phyloP scores from a whole-genome alignment of 2,329 filamentous ascomycete species.

The Calonectria honghensis region DNA sequence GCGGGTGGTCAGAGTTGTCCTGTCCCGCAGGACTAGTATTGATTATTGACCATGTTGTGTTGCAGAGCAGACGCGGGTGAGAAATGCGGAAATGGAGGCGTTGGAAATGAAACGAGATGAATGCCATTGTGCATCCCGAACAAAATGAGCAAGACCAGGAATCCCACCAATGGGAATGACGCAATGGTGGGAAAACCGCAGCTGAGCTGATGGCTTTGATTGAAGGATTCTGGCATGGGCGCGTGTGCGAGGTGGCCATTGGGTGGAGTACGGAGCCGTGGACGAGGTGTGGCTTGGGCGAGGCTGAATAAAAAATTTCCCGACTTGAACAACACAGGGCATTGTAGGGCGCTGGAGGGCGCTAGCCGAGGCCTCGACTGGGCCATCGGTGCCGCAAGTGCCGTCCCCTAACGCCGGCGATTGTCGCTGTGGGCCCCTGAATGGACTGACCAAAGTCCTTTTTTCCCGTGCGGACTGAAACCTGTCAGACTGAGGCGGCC shows the following conservation, averaged over 20 bases:
- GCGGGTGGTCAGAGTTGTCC: not conserved
- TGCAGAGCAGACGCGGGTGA: not conserved
- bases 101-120: slow-evolving; percentile 1
- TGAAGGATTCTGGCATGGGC: slow-evolving; percentile 8
- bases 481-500: slow-evolving; percentile 1
- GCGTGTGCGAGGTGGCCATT: not conserved
- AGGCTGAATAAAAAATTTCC: slow-evolving; percentile 19
- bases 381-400: slow-evolving; percentile 12
- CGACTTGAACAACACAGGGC: not conserved
- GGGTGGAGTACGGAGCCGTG: not conserved
- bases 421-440: slow-evolving; percentile 1
- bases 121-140: not conserved
- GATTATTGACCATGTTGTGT: not conserved
- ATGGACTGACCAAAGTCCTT: slow-evolving; percentile 12
- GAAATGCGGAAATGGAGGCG: slow-evolving; percentile 11
- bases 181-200: not conserved
- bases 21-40: not conserved
- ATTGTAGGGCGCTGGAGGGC: not conserved
- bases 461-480: not conserved
- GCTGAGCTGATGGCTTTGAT: not conserved
- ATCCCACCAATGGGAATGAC: not conserved
- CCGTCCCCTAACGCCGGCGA: not conserved
- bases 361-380: slow-evolving; percentile 12
- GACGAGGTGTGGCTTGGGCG: slow-evolving; percentile 5
- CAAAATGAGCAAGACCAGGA: not conserved